phyloP scores from a whole-genome alignment of 306 rosid genomes.

The Vigna mungo region DNA sequence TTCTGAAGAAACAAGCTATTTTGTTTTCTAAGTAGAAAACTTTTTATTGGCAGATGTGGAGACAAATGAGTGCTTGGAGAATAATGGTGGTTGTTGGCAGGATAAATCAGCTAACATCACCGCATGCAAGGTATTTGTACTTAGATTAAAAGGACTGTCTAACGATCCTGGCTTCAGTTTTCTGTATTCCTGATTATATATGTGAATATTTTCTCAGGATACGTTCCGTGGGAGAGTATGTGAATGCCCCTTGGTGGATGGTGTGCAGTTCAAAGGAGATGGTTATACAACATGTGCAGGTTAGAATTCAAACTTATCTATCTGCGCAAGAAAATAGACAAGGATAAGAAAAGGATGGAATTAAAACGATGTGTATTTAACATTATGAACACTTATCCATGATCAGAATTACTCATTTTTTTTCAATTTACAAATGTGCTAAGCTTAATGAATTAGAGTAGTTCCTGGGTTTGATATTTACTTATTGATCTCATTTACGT shows the following conservation, averaged over 20 bases:
- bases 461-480: constrained; percentile 2
- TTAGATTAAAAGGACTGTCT: constrained; percentile 31
- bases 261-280: constrained; percentile 99
- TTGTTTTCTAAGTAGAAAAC: constrained; percentile 24
- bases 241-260: constrained; percentile 93
- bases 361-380: constrained; percentile 1
- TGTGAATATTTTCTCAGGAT: constrained; percentile 65
- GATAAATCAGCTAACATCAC: constrained; percentile 86
- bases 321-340: constrained; percentile 28
- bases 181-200: constrained; percentile 23
- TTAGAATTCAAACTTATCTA: constrained; percentile 38
- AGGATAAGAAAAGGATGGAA: not conserved
- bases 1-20: not conserved
- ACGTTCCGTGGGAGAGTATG: constrained; percentile 99
- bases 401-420: not conserved
- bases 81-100: constrained; percentile 95
- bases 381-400: constrained; percentile 17
- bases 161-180: constrained; percentile 18
- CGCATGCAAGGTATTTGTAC: constrained; percentile 88
- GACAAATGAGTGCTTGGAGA: constrained; percentile 96
- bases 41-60: constrained; percentile 74
- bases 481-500: not conserved
- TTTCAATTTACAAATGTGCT: constrained; percentile 2
- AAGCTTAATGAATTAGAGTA: not conserved
- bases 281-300: constrained; percentile 94